Percentiles rank a stretch among this genome's conserved stretches.
These are phyloP conservation scores for Neonothopanus nambi DNA, from an alignment of 1,284 basidiomycete species.

Conservation along the genomic window DNA sequence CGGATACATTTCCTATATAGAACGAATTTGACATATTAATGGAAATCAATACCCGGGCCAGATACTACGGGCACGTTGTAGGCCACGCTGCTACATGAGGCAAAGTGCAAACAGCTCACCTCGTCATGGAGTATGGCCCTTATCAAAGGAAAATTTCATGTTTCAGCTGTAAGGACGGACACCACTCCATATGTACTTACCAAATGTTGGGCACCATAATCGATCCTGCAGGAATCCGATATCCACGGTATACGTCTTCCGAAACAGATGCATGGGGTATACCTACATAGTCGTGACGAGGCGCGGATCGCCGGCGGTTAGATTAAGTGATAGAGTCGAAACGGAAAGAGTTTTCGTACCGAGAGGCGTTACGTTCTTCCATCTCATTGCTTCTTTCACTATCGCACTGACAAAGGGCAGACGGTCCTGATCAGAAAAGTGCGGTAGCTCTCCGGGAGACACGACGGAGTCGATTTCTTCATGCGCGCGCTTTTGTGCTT, in stretches of 20 bases:
- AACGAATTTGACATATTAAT: not conserved
- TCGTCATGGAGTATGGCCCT: constrained; percentile 23
- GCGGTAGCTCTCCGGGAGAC: constrained; percentile 30
- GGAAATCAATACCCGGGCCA: not conserved
- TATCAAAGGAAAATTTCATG: too few relatives aligned
- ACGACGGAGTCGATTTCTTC: constrained; percentile 37
- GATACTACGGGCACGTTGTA: too few relatives aligned
- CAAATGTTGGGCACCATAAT: constrained; percentile 31
- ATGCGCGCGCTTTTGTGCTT: constrained; percentile 35
- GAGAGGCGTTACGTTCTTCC: constrained; percentile 36
- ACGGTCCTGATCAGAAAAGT: constrained; percentile 27
- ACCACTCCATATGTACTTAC: constrained; percentile 16
- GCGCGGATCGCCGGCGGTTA: not conserved
- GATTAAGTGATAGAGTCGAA: too few relatives aligned
- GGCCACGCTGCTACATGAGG: constrained; percentile 2
- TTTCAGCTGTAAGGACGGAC: not conserved
- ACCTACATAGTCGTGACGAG: constrained; percentile 14
- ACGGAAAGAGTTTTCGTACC: constrained; percentile 23
- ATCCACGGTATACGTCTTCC: constrained; percentile 34
- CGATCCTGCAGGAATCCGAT: constrained; percentile 35
- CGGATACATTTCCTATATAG: constrained; percentile 25
- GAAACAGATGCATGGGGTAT: constrained; percentile 26
- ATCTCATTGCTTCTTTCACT: constrained; percentile 36
- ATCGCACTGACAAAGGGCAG: constrained; percentile 38
- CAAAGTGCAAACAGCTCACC: not conserved